These are phyloP conservation scores for Elsinoe batatas DNA, from an alignment of 2,329 filamentous ascomycete species.

Conservation along the genomic window DNA sequence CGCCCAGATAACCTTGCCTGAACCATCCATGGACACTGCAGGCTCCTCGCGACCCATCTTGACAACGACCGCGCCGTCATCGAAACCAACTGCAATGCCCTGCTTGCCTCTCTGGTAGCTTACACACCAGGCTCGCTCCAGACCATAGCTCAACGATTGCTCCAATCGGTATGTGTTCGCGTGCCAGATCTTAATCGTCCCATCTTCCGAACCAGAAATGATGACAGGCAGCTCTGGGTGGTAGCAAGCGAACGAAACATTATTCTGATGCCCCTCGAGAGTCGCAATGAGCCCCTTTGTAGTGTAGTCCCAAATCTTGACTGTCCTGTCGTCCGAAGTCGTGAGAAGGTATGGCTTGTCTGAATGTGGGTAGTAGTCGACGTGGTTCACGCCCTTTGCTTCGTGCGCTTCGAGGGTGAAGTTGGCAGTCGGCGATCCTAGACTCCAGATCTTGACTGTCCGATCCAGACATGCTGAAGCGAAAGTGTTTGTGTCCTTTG, in stretches of 20 bases:
- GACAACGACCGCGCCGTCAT: constrained; percentile 93
- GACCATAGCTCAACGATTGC: constrained; percentile 88
- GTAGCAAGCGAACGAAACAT: constrained; percentile 96
- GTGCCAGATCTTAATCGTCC: constrained; percentile 96
- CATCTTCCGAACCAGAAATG: constrained; percentile 94
- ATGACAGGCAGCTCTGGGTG: constrained; percentile 95
- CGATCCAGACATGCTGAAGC: constrained; percentile 83
- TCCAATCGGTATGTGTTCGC: constrained; percentile 95
- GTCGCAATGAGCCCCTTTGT: constrained; percentile 96
- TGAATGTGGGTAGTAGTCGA: constrained; percentile 69
- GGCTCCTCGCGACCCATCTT: constrained; percentile 97
- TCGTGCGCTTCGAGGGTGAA: constrained; percentile 96
- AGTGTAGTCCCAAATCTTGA: constrained; percentile 99
- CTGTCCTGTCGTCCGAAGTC: constrained; percentile 89
- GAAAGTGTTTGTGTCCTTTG: constrained; percentile 65
- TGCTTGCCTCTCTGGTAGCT: constrained; percentile 91
- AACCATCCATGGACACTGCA: constrained; percentile 92
- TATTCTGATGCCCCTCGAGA: constrained; percentile 92
- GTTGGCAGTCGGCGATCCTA: constrained; percentile 88
- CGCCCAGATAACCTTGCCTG: constrained; percentile 93
- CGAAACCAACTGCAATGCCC: constrained; percentile 89
- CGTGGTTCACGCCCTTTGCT: constrained; percentile 94
- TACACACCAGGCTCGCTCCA: constrained; percentile 96
- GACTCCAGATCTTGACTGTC: constrained; percentile 95
- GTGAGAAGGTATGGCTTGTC: constrained; percentile 82